phyloP scores from a whole-genome alignment of 176 grass and related monocot species.

The Hordeum vulgare region MorexV3_pseudomolecules_assembly NC_058519.1:575819217-575819716 shows the following conservation, averaged over 20 bases:
- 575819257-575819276: background rate
- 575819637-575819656: background rate
- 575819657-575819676: background rate
- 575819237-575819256: background rate
- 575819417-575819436: background rate
- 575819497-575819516: no score
- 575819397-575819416: background rate
- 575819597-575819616: background rate
- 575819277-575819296: background rate
- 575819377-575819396: background rate
- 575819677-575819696: background rate
- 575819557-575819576: background rate
- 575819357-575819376: background rate
- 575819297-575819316: background rate
- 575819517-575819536: background rate
- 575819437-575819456: background rate
- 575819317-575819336: background rate
- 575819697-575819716: background rate
- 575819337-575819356: background rate
- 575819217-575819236: background rate
- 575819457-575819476: background rate
- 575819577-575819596: background rate
- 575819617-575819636: background rate
- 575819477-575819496: background rate
- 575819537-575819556: background rate